These are phyloP conservation scores for Pelargonium myrrhifolium DNA, from an alignment of 441 rosid species.

Conservation along the genomic window DNA sequence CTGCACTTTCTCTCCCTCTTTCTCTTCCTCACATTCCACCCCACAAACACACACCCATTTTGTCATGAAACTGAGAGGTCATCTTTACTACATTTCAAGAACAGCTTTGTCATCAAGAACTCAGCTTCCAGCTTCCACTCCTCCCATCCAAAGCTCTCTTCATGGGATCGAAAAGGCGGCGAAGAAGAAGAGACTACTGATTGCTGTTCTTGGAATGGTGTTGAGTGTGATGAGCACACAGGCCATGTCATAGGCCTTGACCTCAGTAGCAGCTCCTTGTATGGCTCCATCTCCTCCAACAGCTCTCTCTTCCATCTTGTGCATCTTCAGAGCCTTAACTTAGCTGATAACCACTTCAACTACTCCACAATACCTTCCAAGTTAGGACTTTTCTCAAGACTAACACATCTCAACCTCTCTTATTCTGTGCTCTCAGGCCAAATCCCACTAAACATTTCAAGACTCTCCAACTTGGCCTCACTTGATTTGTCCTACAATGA, in stretches of 20 bases:
- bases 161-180: slow-evolving; percentile 18
- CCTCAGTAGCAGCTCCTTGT: slow-evolving; percentile 20
- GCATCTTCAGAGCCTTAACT: slow-evolving; percentile 22
- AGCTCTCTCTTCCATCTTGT: slow-evolving; percentile 26
- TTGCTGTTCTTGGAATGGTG: slow-evolving; percentile 36
- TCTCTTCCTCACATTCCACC: not conserved
- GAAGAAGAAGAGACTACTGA: slow-evolving; percentile 18
- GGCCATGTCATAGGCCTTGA: slow-evolving; percentile 29
- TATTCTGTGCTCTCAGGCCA: not conserved
- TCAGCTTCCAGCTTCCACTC: not conserved
- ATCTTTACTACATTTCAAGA: slow-evolving; percentile 29
- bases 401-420: slow-evolving; percentile 14
- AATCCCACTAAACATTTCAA: slow-evolving; percentile 11
- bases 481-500: not conserved
- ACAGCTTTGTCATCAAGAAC: not conserved
- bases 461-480: slow-evolving; percentile 9
- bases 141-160: slow-evolving; percentile 17
- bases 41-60: not conserved
- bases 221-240: slow-evolving; percentile 19
- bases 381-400: slow-evolving; percentile 11
- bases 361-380: slow-evolving; percentile 4
- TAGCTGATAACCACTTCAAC: slow-evolving; percentile 15
- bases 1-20: not conserved
- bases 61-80: slow-evolving; percentile 18
- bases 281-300: slow-evolving; percentile 15